A percentile compares a stretch with the other conserved stretches of the same genome.
Evolutionary conservation across 352 stramenopile species (phyloP).

Genomic region (Pythium volutum): DNA sequence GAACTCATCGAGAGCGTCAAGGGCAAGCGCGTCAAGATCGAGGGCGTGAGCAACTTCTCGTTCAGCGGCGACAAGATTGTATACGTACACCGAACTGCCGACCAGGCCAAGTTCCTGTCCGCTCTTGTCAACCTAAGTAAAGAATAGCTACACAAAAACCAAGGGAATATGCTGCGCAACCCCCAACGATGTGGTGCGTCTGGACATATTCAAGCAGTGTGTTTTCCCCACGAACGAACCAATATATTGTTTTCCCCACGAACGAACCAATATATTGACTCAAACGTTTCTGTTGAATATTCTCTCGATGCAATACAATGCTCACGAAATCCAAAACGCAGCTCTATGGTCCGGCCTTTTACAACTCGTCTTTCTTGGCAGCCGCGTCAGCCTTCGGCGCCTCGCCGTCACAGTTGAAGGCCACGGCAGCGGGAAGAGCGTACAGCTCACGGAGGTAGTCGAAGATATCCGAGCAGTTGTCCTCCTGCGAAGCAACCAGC

Average conservation of each 20-base stretch:
- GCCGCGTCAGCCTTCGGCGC: slow-evolving; percentile 8
- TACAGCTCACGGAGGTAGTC: slow-evolving; percentile 61
- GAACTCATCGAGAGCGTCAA: slow-evolving; percentile 84
- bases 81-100: slow-evolving; percentile 84
- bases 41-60: slow-evolving; percentile 86
- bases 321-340: not conserved
- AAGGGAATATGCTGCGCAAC: not conserved
- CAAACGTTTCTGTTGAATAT: slow-evolving; percentile 7
- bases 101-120: slow-evolving; percentile 87
- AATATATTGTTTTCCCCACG: slow-evolving; percentile 22
- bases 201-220: slow-evolving; percentile 5
- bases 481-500: slow-evolving; percentile 33
- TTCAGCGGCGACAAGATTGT: slow-evolving; percentile 88
- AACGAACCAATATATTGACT: slow-evolving; percentile 19
- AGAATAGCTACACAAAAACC: slow-evolving; percentile 33
- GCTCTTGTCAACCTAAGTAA: slow-evolving; percentile 76
- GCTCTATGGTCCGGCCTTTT: not conserved
- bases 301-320: not conserved
- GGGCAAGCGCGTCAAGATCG: slow-evolving; percentile 72
- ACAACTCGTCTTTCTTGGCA: slow-evolving; percentile 45
- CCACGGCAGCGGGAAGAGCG: slow-evolving; percentile 31
- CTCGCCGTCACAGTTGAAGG: slow-evolving; percentile 32
- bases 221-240: slow-evolving; percentile 4
- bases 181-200: slow-evolving; percentile 1
- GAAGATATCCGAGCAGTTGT: slow-evolving; percentile 59